Conservation (phyloP, 306 rosid genomes). For the Corylus americana region DNA sequence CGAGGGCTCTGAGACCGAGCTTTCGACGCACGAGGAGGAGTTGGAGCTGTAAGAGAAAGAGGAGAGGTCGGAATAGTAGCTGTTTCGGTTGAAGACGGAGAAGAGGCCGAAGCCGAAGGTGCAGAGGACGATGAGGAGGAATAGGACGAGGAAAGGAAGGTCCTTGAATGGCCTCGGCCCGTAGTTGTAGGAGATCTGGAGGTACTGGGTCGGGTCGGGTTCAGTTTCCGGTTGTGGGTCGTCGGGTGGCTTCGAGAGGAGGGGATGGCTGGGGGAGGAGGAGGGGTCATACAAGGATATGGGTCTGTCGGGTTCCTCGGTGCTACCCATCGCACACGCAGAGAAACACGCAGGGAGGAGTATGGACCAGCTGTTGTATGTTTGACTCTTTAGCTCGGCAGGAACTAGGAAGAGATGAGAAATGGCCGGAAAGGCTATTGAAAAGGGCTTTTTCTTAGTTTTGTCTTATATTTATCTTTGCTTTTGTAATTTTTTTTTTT, state of each 20-base stretch:
- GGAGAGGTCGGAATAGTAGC: constrained; percentile 44
- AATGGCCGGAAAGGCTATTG: too few relatives aligned
- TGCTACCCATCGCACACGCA: constrained; percentile 40
- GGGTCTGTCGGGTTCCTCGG: constrained; percentile 55
- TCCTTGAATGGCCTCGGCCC: constrained; percentile 71
- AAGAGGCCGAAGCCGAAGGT: constrained; percentile 79
- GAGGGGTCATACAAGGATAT: constrained; percentile 34
- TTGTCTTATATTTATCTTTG: too few relatives aligned
- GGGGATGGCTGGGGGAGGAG: constrained; percentile 54
- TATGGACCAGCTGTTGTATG: background rate
- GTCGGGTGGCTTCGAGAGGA: constrained; percentile 49
- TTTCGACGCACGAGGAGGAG: constrained; percentile 56
- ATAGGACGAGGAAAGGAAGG: constrained; percentile 67
- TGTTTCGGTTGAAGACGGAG: constrained; percentile 58
- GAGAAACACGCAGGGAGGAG: background rate
- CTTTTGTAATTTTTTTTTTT: too few relatives aligned
- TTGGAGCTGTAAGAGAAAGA: constrained; percentile 51
- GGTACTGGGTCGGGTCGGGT: constrained; percentile 59
- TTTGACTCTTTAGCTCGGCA: constrained; percentile 27
- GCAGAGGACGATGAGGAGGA: constrained; percentile 57
- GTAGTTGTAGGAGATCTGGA: constrained; percentile 73
- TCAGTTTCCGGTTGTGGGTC: constrained; percentile 43
- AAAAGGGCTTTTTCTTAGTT: too few relatives aligned
- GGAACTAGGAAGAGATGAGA: background rate
- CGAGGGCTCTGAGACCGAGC: constrained; percentile 7